Percentiles rank a stretch among this genome's conserved stretches.
Conservation (phyloP, 371 early-diverging fungal genomes). For the Paraphysoderma sedebokerense region DNA sequence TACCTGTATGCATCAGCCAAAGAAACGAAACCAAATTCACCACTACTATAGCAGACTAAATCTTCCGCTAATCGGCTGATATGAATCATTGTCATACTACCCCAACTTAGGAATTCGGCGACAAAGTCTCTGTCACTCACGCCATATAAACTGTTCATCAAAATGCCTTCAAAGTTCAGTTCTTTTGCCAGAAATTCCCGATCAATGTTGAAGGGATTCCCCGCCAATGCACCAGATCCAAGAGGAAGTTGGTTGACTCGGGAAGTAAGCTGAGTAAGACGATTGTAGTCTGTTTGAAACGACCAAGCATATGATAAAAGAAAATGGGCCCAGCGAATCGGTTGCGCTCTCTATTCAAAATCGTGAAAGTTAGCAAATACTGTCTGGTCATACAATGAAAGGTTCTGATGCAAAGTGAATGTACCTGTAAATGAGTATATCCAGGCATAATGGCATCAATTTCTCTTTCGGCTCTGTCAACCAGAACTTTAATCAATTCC, state of each 20-base stretch:
- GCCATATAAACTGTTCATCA: constrained; percentile 75
- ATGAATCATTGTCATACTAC: constrained; percentile 73
- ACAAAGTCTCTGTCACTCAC: constrained; percentile 92
- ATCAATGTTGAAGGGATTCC: constrained; percentile 92
- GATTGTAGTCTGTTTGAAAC: constrained; percentile 72
- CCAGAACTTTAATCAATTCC: constrained; percentile 42
- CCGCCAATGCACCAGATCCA: constrained; percentile 88
- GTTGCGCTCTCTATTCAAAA: constrained; percentile 93
- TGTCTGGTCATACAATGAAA: background rate
- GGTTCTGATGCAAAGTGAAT: background rate
- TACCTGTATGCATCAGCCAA: constrained; percentile 82
- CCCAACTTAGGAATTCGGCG: constrained; percentile 87
- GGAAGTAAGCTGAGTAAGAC: constrained; percentile 55
- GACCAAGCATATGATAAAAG: constrained; percentile 73
- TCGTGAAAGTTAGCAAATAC: background rate
- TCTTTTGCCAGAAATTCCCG: constrained; percentile 69
- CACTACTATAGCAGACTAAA: constrained; percentile 75
- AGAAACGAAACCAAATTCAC: constrained; percentile 83
- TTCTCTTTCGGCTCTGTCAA: constrained; percentile 65
- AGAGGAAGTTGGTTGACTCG: constrained; percentile 73
- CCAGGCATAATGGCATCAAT: constrained; percentile 89
- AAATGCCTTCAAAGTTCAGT: constrained; percentile 58
- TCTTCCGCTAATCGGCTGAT: constrained; percentile 86
- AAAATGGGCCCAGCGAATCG: constrained; percentile 90
- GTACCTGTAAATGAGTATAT: constrained; percentile 86